Percentiles rank a stretch among this genome's conserved stretches.
Conservation (phyloP, 345 rosid genomes). For the Eucalyptus tenuipes region DNA sequence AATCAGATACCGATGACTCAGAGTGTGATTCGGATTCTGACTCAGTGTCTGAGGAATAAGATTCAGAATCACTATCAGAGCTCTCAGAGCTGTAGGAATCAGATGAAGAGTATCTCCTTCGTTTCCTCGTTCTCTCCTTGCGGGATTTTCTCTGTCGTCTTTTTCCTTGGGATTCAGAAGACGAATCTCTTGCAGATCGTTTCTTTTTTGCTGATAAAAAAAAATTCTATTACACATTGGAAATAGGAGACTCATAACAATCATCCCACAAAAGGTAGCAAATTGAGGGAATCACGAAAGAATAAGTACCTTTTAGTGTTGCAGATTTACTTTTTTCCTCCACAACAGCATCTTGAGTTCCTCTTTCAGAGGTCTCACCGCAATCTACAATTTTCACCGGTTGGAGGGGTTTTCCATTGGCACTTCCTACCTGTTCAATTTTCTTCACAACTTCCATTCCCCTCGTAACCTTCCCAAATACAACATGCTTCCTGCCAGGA, state of each 20-base stretch:
- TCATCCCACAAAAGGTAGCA: neutral
- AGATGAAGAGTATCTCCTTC: conserved; percentile 73
- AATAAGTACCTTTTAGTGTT: neutral
- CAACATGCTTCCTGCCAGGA: conserved; percentile 82
- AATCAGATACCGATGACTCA: conserved; percentile 39
- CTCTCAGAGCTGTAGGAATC: conserved; percentile 59
- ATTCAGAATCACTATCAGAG: conserved; percentile 34
- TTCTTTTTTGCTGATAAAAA: conserved; percentile 44
- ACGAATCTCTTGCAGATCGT: conserved; percentile 40
- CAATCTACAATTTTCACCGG: conserved; percentile 62
- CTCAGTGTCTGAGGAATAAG: conserved; percentile 27
- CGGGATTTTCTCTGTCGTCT: conserved; percentile 32
- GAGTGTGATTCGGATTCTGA: conserved; percentile 22
- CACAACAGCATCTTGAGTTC: conserved; percentile 29
- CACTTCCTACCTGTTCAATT: conserved; percentile 68
- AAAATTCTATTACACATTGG: neutral
- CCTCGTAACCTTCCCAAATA: conserved; percentile 79
- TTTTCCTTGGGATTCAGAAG: conserved; percentile 33
- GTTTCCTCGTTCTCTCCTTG: conserved; percentile 46
- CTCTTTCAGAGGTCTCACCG: conserved; percentile 51
- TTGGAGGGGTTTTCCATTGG: conserved; percentile 43
- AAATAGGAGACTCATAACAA: neutral
- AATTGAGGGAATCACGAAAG: neutral
- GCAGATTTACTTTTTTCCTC: conserved; percentile 33
- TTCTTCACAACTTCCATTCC: conserved; percentile 77